Evolutionary conservation across 257 asterid species (phyloP).

Genomic region (Cordia subcordata): DNA sequence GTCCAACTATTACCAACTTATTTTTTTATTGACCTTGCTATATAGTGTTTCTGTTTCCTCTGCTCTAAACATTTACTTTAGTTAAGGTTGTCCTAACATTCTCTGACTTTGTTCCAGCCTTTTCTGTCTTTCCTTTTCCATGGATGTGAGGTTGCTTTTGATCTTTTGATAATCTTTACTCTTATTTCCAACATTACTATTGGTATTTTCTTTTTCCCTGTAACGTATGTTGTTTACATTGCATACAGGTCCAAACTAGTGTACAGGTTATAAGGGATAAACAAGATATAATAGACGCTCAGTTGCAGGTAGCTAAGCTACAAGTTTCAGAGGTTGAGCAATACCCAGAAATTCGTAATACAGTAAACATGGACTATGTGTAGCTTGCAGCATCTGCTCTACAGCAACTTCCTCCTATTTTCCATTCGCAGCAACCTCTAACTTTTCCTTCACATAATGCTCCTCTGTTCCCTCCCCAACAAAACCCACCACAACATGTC

Average conservation of each 20-base stretch:
- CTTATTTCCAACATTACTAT: too few relatives aligned
- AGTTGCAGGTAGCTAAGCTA: conserved; percentile 58
- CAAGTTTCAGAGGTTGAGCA: conserved; percentile 52
- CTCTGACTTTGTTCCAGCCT: too few relatives aligned
- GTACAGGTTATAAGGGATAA: conserved; percentile 65
- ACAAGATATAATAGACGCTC: conserved; percentile 73
- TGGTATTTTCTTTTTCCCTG: too few relatives aligned
- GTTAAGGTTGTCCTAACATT: too few relatives aligned
- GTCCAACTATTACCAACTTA: too few relatives aligned
- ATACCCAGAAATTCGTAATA: conserved; percentile 38
- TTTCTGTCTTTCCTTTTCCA: too few relatives aligned
- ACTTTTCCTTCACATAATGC: conserved; percentile 40
- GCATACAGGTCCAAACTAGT: conserved; percentile 67
- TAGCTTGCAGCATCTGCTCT: conserved; percentile 39
- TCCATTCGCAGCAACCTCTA: conserved; percentile 41
- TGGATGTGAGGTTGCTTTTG: too few relatives aligned
- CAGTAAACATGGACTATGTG: conserved; percentile 32
- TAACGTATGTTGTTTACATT: not conserved
- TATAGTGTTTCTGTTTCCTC: too few relatives aligned
- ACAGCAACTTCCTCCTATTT: conserved; percentile 43
- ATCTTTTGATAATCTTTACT: too few relatives aligned
- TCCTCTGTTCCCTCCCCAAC: conserved; percentile 50
- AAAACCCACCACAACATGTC: conserved; percentile 42
- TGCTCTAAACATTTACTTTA: too few relatives aligned
- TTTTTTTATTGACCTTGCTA: too few relatives aligned